Evolutionary conservation across 371 early-diverging fungal species (phyloP), one percentile per base, ranked within the genome.

Genomic region (Paraphysoderma sedebokerense): DNA sequence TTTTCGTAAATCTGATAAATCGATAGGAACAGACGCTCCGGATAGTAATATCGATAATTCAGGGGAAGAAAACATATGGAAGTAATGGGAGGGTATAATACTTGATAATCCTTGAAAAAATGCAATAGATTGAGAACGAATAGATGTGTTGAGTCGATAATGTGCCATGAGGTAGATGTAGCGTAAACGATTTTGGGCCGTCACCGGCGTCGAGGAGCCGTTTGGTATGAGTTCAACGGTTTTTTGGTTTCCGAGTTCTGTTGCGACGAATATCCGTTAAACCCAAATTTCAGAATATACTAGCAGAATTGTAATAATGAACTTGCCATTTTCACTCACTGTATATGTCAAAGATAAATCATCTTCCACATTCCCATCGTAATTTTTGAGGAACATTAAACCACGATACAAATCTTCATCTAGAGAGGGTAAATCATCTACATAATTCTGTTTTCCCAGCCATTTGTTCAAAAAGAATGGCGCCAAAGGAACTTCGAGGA

Each of bases 401-500:
- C 84, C 84, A 30, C 79, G 66, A 56, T 91, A 91, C 44, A 96
- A 64, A 44, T 78, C 85, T 9, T 76, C 78, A 59, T 96, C 96
- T 31, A 92, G 62, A 1, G 83, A 79, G 1, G 81, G 82, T 46
- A 96, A 62, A 62, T 96, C 96, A 53, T 92, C 89, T 58, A 92
- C 70, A 54, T 78, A 74, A 47, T 76, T 70, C 33, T 65, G 62
- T 58, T 74, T 64, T 5, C 85, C 86, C 15, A 93, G 65, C 70
- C 87, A 87, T 52, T 85, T 86, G 34, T 81, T 76, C 46, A 92
- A 59, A 56, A 96, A 90, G 66, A 93, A 96, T 5, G 72, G 72
- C 24, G 92, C 90, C 71, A 96, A 92, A 5, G 81, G 77, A 8
- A 76, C 82, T 47, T 92, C 91, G n/a, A 93, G 66, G 19, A 96